Base-by-base conservation (phyloP, 352 stramenopile genomes). In the Globisporangium nodosum region DNA sequence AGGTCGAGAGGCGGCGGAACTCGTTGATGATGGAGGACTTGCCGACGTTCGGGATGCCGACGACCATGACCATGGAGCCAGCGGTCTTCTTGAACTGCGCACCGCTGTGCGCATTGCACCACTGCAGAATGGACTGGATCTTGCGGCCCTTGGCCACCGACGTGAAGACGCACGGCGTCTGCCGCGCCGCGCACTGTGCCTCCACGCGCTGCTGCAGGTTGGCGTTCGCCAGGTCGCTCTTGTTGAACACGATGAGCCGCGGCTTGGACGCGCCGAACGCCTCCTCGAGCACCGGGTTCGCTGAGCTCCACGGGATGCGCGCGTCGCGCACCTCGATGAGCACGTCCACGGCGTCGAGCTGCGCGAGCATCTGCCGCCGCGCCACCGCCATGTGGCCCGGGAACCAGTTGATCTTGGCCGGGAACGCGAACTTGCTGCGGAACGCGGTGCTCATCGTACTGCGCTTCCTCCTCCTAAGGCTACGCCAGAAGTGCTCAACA, bases 1-100 rank as follows among this genome's bases (percentile, higher is more conserved):
- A 89, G 51, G 76, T 80, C 40, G 82, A 92, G 6, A 92, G 61
- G 0, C 81, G 71, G 12, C 84, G 76, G 43, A 95, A 93, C 59
- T 90, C 81, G 53, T 95, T 95, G 60, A 96, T 96, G 30, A 96
- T 83, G 5, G 85, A 96, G 24, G 78, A 92, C 60, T 96, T 96
- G 54, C 88, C 88, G n/a, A 96, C 88, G 62, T 96, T 96, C 15
- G 88, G 88, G 55, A 96, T 92, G 11, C 88, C 88, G 5, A 92
- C 76, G 27, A 96, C 84, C 81, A 95, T 95, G 61, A 92, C 81
- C 73, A 95, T 90, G 15, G 85, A 88, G 24, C 83, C 83, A n/a
- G 81, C 85, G 5, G 85, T 93, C 59, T 73, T 83, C 61, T 83
- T 89, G 71, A 94, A 94, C 62, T 94, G 83, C 47, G 83, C 81